Percentiles rank a stretch among this genome's conserved stretches.
Evolutionary conservation across 371 early-diverging fungal species (phyloP).

Genomic region (Mortierella sp.): DNA sequence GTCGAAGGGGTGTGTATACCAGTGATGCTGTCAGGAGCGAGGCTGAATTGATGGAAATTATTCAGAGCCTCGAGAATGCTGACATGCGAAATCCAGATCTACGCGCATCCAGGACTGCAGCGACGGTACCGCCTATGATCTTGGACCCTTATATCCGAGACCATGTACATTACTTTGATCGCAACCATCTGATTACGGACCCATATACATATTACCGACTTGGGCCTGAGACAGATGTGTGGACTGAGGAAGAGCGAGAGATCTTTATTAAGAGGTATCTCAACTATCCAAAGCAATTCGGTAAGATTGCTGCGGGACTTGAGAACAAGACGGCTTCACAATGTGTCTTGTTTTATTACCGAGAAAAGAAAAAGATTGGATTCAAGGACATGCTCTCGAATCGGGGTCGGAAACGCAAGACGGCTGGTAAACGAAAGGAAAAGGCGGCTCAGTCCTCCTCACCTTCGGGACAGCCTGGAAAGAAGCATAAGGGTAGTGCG

Average conservation of each 20-base stretch:
- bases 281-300: conserved; percentile 91
- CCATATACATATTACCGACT: conserved; percentile 73
- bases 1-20: conserved; percentile 57
- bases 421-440: conserved; percentile 47
- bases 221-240: conserved; percentile 68
- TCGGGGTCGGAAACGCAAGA: conserved; percentile 58
- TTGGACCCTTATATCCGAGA: conserved; percentile 70
- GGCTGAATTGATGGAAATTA: conserved; percentile 81
- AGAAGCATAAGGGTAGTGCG: conserved; percentile 71
- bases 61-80: conserved; percentile 78
- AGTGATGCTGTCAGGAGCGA: conserved; percentile 88
- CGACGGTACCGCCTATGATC: conserved; percentile 82
- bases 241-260: conserved; percentile 86
- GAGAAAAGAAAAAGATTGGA: conserved; percentile 85
- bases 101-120: conserved; percentile 80
- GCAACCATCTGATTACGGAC: conserved; percentile 69
- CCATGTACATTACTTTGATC: conserved; percentile 67
- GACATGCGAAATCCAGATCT: conserved; percentile 83
- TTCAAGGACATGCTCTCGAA: conserved; percentile 80
- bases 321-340: conserved; percentile 83
- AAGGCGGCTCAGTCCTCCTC: conserved; percentile 26
- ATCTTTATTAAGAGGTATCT: conserved; percentile 82
- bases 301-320: conserved; percentile 82
- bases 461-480: conserved; percentile 48
- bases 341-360: conserved; percentile 93